Percentiles rank a stretch among this genome's conserved stretches.
Conservation (phyloP, 2,329 filamentous ascomycete species). For the Fusarium sterilihyphosum region DNA sequence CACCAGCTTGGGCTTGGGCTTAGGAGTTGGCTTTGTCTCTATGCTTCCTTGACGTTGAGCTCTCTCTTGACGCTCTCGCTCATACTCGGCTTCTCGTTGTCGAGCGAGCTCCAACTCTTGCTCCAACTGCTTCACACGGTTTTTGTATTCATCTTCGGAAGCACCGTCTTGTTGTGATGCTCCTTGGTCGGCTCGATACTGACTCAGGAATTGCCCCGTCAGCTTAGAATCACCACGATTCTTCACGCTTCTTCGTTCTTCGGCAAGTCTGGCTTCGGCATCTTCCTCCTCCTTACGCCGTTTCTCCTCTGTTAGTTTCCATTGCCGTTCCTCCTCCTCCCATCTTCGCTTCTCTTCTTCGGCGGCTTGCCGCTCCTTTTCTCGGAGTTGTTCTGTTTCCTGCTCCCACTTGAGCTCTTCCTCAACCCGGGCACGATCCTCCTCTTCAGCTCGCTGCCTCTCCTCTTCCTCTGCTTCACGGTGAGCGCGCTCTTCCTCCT, state of each 20-base stretch:
- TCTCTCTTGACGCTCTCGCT: constrained; percentile 65
- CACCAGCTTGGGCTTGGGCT: constrained; percentile 48
- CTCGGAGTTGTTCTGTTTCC: constrained; percentile 68
- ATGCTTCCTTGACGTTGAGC: constrained; percentile 43
- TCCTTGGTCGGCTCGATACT: constrained; percentile 79
- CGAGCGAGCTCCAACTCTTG: constrained; percentile 71
- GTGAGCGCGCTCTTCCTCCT: constrained; percentile 69
- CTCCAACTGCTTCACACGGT: constrained; percentile 83
- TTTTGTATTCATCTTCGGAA: constrained; percentile 62
- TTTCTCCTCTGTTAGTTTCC: constrained; percentile 80
- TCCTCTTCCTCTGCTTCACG: constrained; percentile 64
- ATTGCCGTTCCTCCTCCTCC: constrained; percentile 80
- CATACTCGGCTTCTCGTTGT: constrained; percentile 70
- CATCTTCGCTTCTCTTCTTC: constrained; percentile 77
- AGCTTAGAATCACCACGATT: constrained; percentile 74
- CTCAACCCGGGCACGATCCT: constrained; percentile 69
- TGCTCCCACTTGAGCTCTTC: constrained; percentile 76
- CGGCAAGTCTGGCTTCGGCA: constrained; percentile 71
- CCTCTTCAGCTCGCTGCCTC: constrained; percentile 63
- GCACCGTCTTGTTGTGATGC: constrained; percentile 40
- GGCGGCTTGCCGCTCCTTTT: constrained; percentile 68
- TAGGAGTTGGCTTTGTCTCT: constrained; percentile 36
- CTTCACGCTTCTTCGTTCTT: constrained; percentile 72
- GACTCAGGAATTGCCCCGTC: constrained; percentile 84
- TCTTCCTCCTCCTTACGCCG: constrained; percentile 78